Conservation (phyloP, 805 yeast species). For the Starmerella bacillaris region DNA sequence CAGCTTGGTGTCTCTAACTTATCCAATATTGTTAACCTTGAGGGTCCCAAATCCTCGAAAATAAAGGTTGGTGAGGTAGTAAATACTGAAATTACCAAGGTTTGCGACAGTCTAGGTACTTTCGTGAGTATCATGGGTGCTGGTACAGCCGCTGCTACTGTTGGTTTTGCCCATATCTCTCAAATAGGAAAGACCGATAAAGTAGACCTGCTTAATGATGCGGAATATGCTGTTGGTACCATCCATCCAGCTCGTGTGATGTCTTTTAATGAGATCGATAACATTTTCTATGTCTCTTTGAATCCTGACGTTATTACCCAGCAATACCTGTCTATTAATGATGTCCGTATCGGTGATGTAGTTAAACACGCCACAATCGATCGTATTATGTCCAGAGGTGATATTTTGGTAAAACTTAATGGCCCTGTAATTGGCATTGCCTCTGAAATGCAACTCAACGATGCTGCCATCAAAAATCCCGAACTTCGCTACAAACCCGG, state of each 20-base stretch:
- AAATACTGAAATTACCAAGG: conserved; percentile 43
- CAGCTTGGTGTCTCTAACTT: conserved; percentile 46
- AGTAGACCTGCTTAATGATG: conserved; percentile 11
- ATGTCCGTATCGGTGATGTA: conserved; percentile 58
- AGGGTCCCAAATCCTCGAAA: too few relatives aligned
- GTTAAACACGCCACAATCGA: conserved; percentile 37
- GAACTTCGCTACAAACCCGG: conserved; percentile 85
- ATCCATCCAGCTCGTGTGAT: conserved; percentile 60
- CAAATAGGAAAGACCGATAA: conserved; percentile 28
- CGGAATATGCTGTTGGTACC: conserved; percentile 31
- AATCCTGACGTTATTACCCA: conserved; percentile 47
- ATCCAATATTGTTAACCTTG: conserved; percentile 34
- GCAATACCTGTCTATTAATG: conserved; percentile 48
- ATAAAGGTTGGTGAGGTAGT: conserved; percentile 43
- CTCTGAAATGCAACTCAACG: conserved; percentile 61
- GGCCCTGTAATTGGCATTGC: conserved; percentile 53
- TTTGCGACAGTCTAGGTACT: conserved; percentile 26
- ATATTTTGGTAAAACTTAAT: conserved; percentile 48
- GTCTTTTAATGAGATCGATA: conserved; percentile 51
- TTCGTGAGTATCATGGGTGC: conserved; percentile 30
- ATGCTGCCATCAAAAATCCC: conserved; percentile 66
- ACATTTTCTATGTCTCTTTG: conserved; percentile 46
- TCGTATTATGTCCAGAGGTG: conserved; percentile 41
- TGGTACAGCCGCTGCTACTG: conserved; percentile 20
- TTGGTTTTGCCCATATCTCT: conserved; percentile 66